phyloP scores from a whole-genome alignment of 225 moss, liverwort and hornwort species.

The Polytrichum commune region DNA sequence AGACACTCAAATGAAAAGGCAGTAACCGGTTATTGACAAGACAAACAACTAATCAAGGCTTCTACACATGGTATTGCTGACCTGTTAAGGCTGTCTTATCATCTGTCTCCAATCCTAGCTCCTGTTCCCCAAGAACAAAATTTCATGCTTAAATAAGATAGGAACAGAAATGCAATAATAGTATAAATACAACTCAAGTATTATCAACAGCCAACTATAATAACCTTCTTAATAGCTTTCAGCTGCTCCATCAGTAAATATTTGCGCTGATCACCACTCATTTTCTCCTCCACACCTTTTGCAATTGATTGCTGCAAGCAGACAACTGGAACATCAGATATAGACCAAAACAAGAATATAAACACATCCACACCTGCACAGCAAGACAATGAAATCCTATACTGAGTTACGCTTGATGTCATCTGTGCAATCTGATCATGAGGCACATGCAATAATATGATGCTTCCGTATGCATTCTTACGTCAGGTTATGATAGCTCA shows the following conservation, averaged over 20 bases:
- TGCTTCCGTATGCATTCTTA: too few relatives aligned
- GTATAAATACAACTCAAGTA: background rate
- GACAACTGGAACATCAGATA: background rate
- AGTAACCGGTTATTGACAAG: background rate
- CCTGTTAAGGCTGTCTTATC: constrained; percentile 92
- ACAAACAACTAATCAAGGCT: background rate
- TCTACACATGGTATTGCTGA: constrained; percentile 13
- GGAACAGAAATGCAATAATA: background rate
- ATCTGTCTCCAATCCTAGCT: constrained; percentile 95
- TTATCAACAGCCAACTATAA: background rate
- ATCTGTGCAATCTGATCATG: too few relatives aligned
- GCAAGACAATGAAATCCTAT: too few relatives aligned
- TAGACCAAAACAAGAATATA: too few relatives aligned
- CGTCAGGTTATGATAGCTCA: too few relatives aligned
- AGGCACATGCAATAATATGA: too few relatives aligned
- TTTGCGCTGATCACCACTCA: constrained; percentile 91
- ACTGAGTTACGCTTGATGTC: too few relatives aligned
- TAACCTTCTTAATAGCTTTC: constrained; percentile 94
- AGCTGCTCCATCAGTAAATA: constrained; percentile 97
- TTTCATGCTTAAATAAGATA: background rate
- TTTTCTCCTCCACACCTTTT: constrained; percentile 98
- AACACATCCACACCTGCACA: too few relatives aligned
- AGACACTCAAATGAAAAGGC: background rate
- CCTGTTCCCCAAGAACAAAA: constrained; percentile 39
- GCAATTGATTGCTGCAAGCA: constrained; percentile 78